phyloP scores from a whole-genome alignment of 495 filamentous ascomycete species.

The Elasticomyces elasticus region DNA sequence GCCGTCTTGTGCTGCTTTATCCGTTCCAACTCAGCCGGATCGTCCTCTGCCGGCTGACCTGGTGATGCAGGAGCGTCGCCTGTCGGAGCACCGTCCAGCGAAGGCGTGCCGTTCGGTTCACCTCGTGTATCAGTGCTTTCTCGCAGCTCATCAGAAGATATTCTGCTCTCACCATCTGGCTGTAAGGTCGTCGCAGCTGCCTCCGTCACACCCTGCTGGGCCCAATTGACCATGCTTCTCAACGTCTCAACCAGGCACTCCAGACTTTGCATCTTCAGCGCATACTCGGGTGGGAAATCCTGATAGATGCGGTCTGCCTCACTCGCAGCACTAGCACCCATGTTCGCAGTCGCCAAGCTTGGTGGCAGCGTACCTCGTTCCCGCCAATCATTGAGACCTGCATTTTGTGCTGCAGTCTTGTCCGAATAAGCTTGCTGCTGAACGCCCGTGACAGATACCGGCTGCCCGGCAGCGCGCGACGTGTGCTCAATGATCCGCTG shows the following conservation, averaged over 20 bases:
- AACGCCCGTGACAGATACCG: slow-evolving; percentile 57
- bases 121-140: slow-evolving; percentile 65
- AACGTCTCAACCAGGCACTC: slow-evolving; percentile 82
- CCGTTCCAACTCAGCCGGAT: slow-evolving; percentile 82
- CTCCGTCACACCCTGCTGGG: slow-evolving; percentile 59
- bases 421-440: slow-evolving; percentile 75
- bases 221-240: slow-evolving; percentile 87
- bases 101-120: slow-evolving; percentile 3
- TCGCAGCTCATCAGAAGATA: slow-evolving; percentile 65
- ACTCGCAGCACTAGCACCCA: slow-evolving; percentile 31
- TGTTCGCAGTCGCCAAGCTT: slow-evolving; percentile 66
- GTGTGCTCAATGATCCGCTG: slow-evolving; percentile 88
- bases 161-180: slow-evolving; percentile 45
- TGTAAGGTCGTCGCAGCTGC: slow-evolving; percentile 19
- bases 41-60: slow-evolving; percentile 73
- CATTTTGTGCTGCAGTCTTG: slow-evolving; percentile 40
- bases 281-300: slow-evolving; percentile 72
- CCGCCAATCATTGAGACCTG: slow-evolving; percentile 62
- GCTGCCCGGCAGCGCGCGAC: slow-evolving; percentile 66
- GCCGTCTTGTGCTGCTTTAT: slow-evolving; percentile 91
- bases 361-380: slow-evolving; percentile 74
- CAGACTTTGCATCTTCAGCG: slow-evolving; percentile 76
- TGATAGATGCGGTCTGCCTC: slow-evolving; percentile 48
- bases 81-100: slow-evolving; percentile 1
- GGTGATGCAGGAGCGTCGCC: slow-evolving; percentile 47